phyloP scores from a whole-genome alignment of 2,329 filamentous ascomycete species.

The Claviceps paspali region DNA sequence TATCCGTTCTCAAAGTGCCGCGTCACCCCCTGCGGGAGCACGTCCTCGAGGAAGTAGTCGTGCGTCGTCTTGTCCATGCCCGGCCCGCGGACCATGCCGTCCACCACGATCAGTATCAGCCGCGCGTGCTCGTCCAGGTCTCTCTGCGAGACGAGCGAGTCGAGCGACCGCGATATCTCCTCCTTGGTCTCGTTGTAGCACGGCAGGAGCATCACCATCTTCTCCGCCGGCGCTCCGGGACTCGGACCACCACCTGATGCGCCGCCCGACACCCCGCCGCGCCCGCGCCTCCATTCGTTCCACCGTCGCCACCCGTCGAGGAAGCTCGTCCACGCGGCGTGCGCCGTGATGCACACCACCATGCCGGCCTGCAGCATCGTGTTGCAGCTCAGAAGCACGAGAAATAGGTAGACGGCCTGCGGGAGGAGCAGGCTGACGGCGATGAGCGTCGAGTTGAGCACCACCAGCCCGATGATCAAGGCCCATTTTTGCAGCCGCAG shows the following conservation, averaged over 20 bases:
- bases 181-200: slow-evolving; percentile 34
- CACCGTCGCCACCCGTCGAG: slow-evolving; percentile 17
- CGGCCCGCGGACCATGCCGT: slow-evolving; percentile 29
- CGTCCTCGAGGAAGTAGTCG: slow-evolving; percentile 30
- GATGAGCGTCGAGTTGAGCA: slow-evolving; percentile 21
- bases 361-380: slow-evolving; percentile 28
- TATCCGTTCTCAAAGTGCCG: slow-evolving; percentile 26
- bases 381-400: slow-evolving; percentile 29
- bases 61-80: slow-evolving; percentile 33
- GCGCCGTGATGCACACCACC: slow-evolving; percentile 22
- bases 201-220: slow-evolving; percentile 29
- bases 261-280: too few species aligned
- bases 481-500: slow-evolving; percentile 24
- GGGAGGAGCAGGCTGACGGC: slow-evolving; percentile 22
- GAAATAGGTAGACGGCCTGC: slow-evolving; percentile 27
- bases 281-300: too few species aligned
- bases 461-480: slow-evolving; percentile 19
- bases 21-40: slow-evolving; percentile 21
- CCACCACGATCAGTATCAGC: slow-evolving; percentile 31
- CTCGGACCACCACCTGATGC: too few species aligned
- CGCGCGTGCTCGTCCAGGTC: slow-evolving; percentile 25
- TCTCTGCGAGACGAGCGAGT: slow-evolving; percentile 29
- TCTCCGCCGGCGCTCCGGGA: slow-evolving; percentile 23
- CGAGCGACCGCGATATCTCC: slow-evolving; percentile 27
- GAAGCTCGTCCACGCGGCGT: slow-evolving; percentile 16